Evolutionary conservation across 768 basidiomycete species (phyloP), one percentile per base, ranked within the genome.

Genomic region (Tulasnella sp.): DNA sequence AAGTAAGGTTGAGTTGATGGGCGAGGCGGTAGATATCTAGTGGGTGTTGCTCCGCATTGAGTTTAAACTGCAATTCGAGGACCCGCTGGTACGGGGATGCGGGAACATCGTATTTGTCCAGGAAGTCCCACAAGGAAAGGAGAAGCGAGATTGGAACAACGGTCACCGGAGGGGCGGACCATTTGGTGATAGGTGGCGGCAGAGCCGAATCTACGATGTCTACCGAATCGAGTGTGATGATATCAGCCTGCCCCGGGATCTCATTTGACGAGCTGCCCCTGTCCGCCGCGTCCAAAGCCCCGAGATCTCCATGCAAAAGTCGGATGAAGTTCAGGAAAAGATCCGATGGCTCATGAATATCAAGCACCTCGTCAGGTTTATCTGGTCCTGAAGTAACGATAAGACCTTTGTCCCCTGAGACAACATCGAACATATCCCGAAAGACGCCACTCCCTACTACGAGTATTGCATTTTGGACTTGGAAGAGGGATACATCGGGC

Each of bases 81-180:
- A 71, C 68, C 2, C 69, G 67, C 55, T 75, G 65, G 49, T 81
- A 73, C 5, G 34, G 34, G 3, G 74, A 63, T 8, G 75, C 74
- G 27, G 76, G 72, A 19, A 87, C 72, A 3, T 73, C 74, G 65
- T 87, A 87, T 67, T 88, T 87, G 70, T 86, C 86, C 30, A 75
- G 78, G 43, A 86, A 72, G 45, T 66, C 70, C 66, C 82, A 76
- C 64, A 87, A 72, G 47, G 76, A 64, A 13, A 79, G 74, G 42
- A 87, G 77, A n/a, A 87, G 69, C 21, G 85, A 86, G 9, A 84
- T 73, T 1, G 86, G 86, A 45, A 87, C 81, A 41, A 81, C 71
- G 11, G 71, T 67, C n/a, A n/a, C n/a, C n/a, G n/a, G n/a, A n/a
- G n/a, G n/a, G n/a, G n/a, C n/a, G n/a, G n/a, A n/a, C n/a, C n/a